Evolutionary conservation across 768 basidiomycete species (phyloP), one percentile per base, ranked within the genome.

Genomic region (Suillus decipiens): DNA sequence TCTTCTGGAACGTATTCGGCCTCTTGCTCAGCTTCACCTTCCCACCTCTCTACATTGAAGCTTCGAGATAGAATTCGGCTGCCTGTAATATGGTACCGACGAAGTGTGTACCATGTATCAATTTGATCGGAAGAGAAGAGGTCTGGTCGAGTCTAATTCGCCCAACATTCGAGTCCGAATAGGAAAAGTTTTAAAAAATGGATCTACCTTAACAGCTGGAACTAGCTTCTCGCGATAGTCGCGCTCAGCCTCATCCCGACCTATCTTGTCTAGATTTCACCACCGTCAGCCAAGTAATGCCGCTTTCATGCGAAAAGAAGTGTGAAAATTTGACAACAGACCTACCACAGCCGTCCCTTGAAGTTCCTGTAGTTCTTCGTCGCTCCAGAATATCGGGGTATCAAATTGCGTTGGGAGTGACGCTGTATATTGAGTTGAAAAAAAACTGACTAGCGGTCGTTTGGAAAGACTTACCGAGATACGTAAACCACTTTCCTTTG

Each of bases 381-480:
- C 81, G 48, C 72, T 78, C 97, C 97, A 99, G 71, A 98, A 96
- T 92, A 99, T 98, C 0, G 95, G 93, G 0, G 95, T 96, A 67
- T 90, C 83, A 71, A 99, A 98, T 14, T 67, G 64, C 14, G 70
- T 79, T 0, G 96, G 96, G 64, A 98, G 81, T 17, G 82, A 82
- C 33, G 75, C 91, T 57, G n/a, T 39, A 19, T 17, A 51, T 28
- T 39, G 36, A 56, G 15, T 28, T 31, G 5, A 39, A 57, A 7
- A 10, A 17, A 28, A 45, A 22, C 37, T 11, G 24, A 57, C 24
- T 15, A 31, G n/a, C 24, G 5, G 41, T 55, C 15, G n/a, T 24
- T 41, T 33, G 15, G 42, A 22, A 48, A 57, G 33, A 75, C 85
- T 54, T 62, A 92, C 92, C 78, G 14, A 96, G 79, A 76, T 96